Evolutionary conservation across 2,329 filamentous ascomycete species (phyloP), one percentile per base, ranked within the genome.

Genomic region (Ophiognomonia clavigignenti-juglandacearum): DNA sequence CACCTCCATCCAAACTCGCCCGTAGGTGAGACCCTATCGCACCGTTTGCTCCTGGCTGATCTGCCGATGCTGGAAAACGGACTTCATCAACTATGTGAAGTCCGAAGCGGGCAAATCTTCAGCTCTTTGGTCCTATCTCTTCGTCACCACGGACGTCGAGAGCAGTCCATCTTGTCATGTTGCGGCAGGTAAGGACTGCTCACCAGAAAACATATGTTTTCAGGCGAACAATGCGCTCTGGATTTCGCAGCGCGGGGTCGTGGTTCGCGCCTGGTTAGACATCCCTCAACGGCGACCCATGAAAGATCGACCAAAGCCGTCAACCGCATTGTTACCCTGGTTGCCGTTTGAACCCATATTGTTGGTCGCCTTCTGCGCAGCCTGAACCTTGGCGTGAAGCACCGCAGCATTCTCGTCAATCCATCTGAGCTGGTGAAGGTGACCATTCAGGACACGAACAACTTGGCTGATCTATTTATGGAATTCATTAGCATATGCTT

Each of bases 281-380:
- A 56, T 35, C 48, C 10, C 56, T 69, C 63, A 86, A 66, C 85
- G 78, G 55, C 86, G 75, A 34, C 86, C 87, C 73, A 89, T 83
- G 68, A 89, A 95, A 46, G 88, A 95, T 41, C 87, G 80, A 64
- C 93, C 95, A 68, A 97, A 96, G 65, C 89, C 88, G 61, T 96
- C 90, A 1, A 87, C 84, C 14, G 86, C 84, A 61, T 87, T 85
- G 49, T 75, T 80, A 51, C 87, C 85, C 9, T 75, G 70, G 10
- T 77, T 77, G 18, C 74, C 76, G 54, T 76, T 75, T 55, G 68
- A 73, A 48, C 76, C 75, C 53, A 84, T 67, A 52, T 72, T 77
- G 59, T 81, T 82, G 59, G 82, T 83, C 29, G 88, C 80, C 68
- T 91, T 91, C 63, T 96, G 90, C 20, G 91, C 88, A 24, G 84